Evolutionary conservation across 129 eudicot genomes (phyloP), one percentile per base, ranked within the genome.

Genomic region (Lactuca saligna): DNA sequence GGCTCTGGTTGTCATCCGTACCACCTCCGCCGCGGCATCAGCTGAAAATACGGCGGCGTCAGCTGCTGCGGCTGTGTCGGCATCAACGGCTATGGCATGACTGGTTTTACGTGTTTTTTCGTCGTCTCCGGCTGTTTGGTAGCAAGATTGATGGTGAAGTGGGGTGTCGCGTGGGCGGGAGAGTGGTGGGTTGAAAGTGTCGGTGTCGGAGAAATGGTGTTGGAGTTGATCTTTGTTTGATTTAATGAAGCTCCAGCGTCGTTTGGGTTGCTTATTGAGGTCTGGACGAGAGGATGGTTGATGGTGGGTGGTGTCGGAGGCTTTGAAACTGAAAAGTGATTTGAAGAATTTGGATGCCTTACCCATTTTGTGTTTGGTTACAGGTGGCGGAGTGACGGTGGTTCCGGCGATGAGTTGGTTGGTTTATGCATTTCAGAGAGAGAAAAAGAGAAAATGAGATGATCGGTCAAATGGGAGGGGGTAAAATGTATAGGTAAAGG

Each of bases 321-420:
- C 57, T 20, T 79, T 85, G 39, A 83, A 68, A 12, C 91, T 83
- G 35, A 87, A 76, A 15, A 88, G 78, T 5, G 78, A 69, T 44
- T 79, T 79, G 85, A 91, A 86, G 94, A 95, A 91, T 37, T 71
- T 75, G 1, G 91, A 29, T 7, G 91, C 84, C 60, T 82, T 86
- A 1, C 94, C 97, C 96, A 89, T 89, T 61, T 5, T 61, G 53
- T 9, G 46, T 25, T 35, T 44, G 71, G 44, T 53, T 53, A 29
- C 17, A 15, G 64, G 10, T 17, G 35, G 62, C 9, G 69, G 39
- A 12, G 4, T 29, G 71, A 46, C 59, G 49, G 70, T 29, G 37
- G 71, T 33, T 35, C 57, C 59, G 49, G 70, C 39, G 48, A 70
- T 33, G 29, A 20, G 41, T 57, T 17, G 32, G 71, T 35, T 53